Evolutionary conservation across 1,284 basidiomycete genomes (phyloP).

Genomic region (Afroboletus lepidellus): DNA sequence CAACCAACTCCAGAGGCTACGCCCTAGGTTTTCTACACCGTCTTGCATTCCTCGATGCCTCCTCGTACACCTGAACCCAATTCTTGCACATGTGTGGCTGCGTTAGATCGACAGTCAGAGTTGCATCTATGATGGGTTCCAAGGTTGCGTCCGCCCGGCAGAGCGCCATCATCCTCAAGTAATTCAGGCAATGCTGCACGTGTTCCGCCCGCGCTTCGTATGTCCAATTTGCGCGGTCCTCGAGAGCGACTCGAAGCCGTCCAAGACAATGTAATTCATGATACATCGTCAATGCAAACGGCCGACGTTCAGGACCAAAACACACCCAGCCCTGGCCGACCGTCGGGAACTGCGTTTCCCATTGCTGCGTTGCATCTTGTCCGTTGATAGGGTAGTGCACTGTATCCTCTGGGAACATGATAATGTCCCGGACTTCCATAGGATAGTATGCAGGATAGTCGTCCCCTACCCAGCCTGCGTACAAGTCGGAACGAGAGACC

Average conservation of each 20-base stretch:
- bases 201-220: slow-evolving; percentile 37
- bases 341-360: slow-evolving; percentile 25
- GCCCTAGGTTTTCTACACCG: slow-evolving; percentile 8
- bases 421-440: slow-evolving; percentile 19
- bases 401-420: slow-evolving; percentile 30
- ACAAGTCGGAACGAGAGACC: no score
- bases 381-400: slow-evolving; percentile 29
- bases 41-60: slow-evolving; percentile 19
- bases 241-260: slow-evolving; percentile 24
- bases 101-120: slow-evolving; percentile 39
- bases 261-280: slow-evolving; percentile 36
- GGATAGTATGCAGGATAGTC: slow-evolving; percentile 30
- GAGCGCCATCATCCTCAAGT: slow-evolving; percentile 34
- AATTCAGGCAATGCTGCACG: slow-evolving; percentile 39
- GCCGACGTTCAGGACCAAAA: slow-evolving; percentile 25
- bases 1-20: not conserved
- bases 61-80: slow-evolving; percentile 44
- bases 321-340: slow-evolving; percentile 26
- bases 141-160: slow-evolving; percentile 37
- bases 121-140: slow-evolving; percentile 33
- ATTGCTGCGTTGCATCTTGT: slow-evolving; percentile 20
- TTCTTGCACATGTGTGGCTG: slow-evolving; percentile 46
- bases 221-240: slow-evolving; percentile 17
- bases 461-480: slow-evolving; percentile 26
- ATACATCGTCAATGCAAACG: slow-evolving; percentile 33